phyloP scores from a whole-genome alignment of 129 eudicot genomes.

The Flaveria robusta region DNA sequence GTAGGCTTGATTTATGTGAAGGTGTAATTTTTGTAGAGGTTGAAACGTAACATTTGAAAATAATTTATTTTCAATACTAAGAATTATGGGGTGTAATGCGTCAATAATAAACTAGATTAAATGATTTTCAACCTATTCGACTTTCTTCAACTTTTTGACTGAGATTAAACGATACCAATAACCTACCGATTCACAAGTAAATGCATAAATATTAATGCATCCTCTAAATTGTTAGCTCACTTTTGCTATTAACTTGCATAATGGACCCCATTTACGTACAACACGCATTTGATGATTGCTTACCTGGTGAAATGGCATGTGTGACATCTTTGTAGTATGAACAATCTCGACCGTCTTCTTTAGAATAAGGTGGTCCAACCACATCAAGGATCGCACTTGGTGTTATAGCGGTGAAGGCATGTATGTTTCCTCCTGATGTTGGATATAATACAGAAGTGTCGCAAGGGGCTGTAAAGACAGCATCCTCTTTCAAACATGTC shows the following conservation, averaged over 20 bases:
- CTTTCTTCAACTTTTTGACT: not conserved
- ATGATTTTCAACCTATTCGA: not conserved
- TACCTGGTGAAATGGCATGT: conserved; percentile 48
- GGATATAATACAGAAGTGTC: conserved; percentile 75
- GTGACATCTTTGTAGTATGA: conserved; percentile 57
- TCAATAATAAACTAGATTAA: too few species aligned
- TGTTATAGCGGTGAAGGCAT: conserved; percentile 76
- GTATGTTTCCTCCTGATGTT: conserved; percentile 89
- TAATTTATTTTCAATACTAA: not conserved
- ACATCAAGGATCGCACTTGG: conserved; percentile 93
- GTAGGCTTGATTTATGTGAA: too few species aligned
- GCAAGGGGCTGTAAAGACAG: conserved; percentile 67
- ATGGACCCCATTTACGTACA: not conserved
- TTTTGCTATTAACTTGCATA: not conserved
- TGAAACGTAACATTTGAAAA: not conserved
- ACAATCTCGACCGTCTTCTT: conserved; percentile 77
- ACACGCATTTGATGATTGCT: conserved; percentile 19
- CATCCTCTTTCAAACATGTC: conserved; percentile 59
- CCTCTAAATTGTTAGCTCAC: too few species aligned
- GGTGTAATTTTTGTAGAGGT: not conserved
- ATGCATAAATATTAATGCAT: too few species aligned
- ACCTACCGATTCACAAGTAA: not conserved
- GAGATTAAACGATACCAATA: too few species aligned
- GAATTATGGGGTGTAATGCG: not conserved
- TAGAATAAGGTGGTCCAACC: conserved; percentile 85